Conservation (phyloP, 2,329 filamentous ascomycete genomes). For the Pyrenophora teres region DNA sequence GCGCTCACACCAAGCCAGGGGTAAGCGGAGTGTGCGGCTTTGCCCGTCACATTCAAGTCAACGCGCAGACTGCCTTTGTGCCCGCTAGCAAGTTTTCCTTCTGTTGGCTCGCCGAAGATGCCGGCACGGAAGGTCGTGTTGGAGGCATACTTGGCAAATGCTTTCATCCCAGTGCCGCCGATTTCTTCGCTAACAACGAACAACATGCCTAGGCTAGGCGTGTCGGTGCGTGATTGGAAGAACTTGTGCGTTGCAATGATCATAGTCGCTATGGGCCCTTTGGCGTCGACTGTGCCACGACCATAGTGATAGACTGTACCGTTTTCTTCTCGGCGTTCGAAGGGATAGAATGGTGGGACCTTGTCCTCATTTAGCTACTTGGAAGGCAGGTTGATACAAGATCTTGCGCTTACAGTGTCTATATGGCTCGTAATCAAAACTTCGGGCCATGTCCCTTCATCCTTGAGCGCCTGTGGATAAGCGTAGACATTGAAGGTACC, state of each 20-base stretch:
- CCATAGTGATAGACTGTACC: slow-evolving; percentile 60
- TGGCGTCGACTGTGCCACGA: slow-evolving; percentile 69
- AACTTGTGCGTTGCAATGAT: slow-evolving; percentile 66
- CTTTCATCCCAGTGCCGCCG: slow-evolving; percentile 76
- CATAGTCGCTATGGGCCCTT: slow-evolving; percentile 67
- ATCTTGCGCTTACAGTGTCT: slow-evolving; percentile 58
- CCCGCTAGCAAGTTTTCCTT: slow-evolving; percentile 80
- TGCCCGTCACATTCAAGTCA: slow-evolving; percentile 68
- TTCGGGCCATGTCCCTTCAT: slow-evolving; percentile 51
- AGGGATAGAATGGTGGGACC: slow-evolving; percentile 68
- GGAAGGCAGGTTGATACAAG: background rate
- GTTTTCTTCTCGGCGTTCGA: slow-evolving; percentile 56
- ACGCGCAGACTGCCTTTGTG: slow-evolving; percentile 83
- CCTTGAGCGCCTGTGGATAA: slow-evolving; percentile 51
- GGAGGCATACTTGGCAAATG: slow-evolving; percentile 39
- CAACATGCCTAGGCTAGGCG: slow-evolving; percentile 51
- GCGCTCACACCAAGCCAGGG: slow-evolving; percentile 85
- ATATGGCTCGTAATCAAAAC: slow-evolving; percentile 79
- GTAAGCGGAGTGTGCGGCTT: slow-evolving; percentile 84
- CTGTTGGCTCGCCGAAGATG: slow-evolving; percentile 91
- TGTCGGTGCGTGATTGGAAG: slow-evolving; percentile 49
- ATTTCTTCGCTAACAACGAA: slow-evolving; percentile 81
- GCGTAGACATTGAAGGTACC: slow-evolving; percentile 76
- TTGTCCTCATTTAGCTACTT: background rate
- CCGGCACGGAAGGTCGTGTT: slow-evolving; percentile 64